Evolutionary conservation across 2,329 filamentous ascomycete genomes (phyloP), one percentile per base, ranked within the genome.

Genomic region (Claviceps sp.): DNA sequence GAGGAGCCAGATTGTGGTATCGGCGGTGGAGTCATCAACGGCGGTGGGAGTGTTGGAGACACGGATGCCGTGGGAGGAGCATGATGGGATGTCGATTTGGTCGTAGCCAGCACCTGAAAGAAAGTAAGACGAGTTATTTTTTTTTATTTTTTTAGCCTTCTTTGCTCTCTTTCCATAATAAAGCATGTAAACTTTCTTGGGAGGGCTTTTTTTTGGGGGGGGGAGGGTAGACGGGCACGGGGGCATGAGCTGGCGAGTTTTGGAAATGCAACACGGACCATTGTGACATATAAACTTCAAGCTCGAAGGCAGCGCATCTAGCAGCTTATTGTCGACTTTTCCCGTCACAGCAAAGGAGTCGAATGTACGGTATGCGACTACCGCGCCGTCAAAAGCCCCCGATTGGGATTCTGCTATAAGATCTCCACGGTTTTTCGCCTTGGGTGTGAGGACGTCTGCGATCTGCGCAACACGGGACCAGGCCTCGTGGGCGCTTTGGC

Each of bases 21-120:
- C 88, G 52, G 88, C 88, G 0, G 88, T 95, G 39, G 87, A 80
- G 64, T 93, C 85, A 65, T 93, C 83, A 44, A 89, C 85, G 29
- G 85, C 84, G 0, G 78, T 82, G n/a, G 87, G 88, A 1, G 85
- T 83, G 66, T 94, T 93, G 56, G 86, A 88, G 37, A 95, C 85
- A 43, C 72, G 75, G 56, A 94, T 76, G 23, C 72, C 71, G 50
- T 79, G 80, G 1, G 72, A 71, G 9, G 80, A 84, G 71, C 86
- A 91, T 40, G 85, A 83, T 46, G 77, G 65, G 8, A 90, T 73
- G 64, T 90, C 83, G 56, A 94, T 74, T 65, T 89, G 84, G 66
- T 95, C 88, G 68, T 95, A 95, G 39, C 89, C 89, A 52, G 88
- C 86, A 55, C 86, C 83, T 85, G 5, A 4, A 3, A 17, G 26